Evolutionary conservation across 805 yeast genomes (phyloP), one percentile per base, ranked within the genome.

Genomic region (Candida yuanshanica): DNA sequence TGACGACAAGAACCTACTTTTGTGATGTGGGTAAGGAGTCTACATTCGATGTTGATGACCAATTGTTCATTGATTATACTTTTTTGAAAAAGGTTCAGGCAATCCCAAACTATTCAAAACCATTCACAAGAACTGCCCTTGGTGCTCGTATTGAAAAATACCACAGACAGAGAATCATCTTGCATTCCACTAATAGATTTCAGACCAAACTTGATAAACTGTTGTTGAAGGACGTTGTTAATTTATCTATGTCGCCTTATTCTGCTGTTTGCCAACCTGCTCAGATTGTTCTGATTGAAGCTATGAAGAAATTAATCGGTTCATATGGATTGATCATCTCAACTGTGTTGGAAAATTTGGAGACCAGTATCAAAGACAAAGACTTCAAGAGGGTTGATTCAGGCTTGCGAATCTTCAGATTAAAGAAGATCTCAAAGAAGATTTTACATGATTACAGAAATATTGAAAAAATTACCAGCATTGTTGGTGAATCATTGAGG

Each of bases 11-110:
- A 46, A 76, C 82, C 7, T 93, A 95, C 87, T 81, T 83, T 50
- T 69, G 83, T 20, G 93, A 88, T 55, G 82, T 83, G 20, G 95
- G 95, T 2, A 72, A 76, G 41, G 95, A 86, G 49, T 65, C 83
- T 11, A 60, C 81, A 1, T 71, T 80, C 37, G 79, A 72, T 33
- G 64, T 72, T 4, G 75, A 79, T 43, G 81, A 78, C 35, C 74
- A 65, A 23, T 59, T 80, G 5, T 64, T 66, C 27, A 66, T 81
- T 25, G 76, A 77, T 36, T 75, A 79, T 44, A 68, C 71, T 0
- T 79, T 74, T 52, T 67, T 82, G 40, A 74, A 74, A 35, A 71
- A 73, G 29, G 66, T 79, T 9, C 90, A 83, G 53, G 68, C 75
- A n/a, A 63, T 85, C 5, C 74, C 82, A 5, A 79, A 84, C 34